Conservation (phyloP, 2,329 filamentous ascomycete species). For the Penicillium griseofulvum region DNA sequence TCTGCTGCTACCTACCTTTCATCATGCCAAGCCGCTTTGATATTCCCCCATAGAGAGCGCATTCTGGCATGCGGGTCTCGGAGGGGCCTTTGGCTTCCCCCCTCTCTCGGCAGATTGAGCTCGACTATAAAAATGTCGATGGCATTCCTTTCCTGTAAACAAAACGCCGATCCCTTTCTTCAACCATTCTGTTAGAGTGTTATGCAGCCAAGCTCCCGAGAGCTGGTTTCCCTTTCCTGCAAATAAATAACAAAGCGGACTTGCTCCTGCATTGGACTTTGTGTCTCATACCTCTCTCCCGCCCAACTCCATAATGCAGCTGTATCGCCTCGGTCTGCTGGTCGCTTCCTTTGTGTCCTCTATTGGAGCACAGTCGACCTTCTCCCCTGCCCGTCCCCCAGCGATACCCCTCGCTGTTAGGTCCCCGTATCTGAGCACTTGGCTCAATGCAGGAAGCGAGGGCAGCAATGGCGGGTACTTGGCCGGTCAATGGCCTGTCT, state of each 20-base stretch:
- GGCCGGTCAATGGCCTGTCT: slow-evolving; percentile 66
- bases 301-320: slow-evolving; percentile 28
- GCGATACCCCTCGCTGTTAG: slow-evolving; percentile 70
- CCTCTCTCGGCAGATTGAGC: slow-evolving; percentile 20
- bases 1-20: slow-evolving; percentile 17
- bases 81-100: slow-evolving; percentile 8
- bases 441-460: slow-evolving; percentile 62
- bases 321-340: slow-evolving; percentile 25
- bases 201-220: not conserved
- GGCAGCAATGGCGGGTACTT: slow-evolving; percentile 65
- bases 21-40: slow-evolving; percentile 13
- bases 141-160: slow-evolving; percentile 29
- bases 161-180: slow-evolving; percentile 23
- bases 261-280: slow-evolving; percentile 22
- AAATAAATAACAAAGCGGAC: slow-evolving; percentile 17
- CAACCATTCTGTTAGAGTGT: slow-evolving; percentile 6
- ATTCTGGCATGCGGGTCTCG: slow-evolving; percentile 24
- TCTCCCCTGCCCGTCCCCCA: slow-evolving; percentile 63
- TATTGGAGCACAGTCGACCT: slow-evolving; percentile 50
- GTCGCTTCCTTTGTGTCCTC: slow-evolving; percentile 24
- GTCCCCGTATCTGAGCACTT: slow-evolving; percentile 71
- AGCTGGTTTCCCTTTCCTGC: slow-evolving; percentile 5
- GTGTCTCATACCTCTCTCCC: slow-evolving; percentile 15
- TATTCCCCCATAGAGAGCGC: slow-evolving; percentile 15
- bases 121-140: slow-evolving; percentile 29